Conservation (phyloP, 352 stramenopile species). For the Pythium biforme region DNA sequence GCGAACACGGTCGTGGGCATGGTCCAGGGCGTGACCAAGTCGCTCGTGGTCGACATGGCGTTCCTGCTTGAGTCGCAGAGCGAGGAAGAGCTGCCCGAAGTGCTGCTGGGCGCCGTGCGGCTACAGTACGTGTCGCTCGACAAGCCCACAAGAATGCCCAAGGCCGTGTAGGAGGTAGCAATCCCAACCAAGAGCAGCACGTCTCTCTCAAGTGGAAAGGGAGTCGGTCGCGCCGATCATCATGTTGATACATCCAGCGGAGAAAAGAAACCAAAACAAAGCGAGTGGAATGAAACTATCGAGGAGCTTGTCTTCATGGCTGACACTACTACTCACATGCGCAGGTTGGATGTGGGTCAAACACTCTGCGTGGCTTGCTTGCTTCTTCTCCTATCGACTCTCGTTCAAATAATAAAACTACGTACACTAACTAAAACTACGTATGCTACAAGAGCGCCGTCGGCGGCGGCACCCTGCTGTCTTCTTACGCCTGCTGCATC, state of each 20-base stretch:
- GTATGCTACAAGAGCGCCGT: neutral
- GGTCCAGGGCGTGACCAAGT: slow-evolving; percentile 88
- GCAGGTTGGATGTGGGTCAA: neutral
- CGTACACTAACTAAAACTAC: slow-evolving; percentile 19
- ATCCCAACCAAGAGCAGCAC: no score
- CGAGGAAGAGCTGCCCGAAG: slow-evolving; percentile 86
- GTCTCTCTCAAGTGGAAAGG: slow-evolving; percentile 10
- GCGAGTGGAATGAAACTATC: neutral
- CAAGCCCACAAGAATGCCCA: slow-evolving; percentile 59
- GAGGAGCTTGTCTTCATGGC: neutral
- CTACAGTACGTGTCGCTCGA: slow-evolving; percentile 84
- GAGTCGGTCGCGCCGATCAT: neutral
- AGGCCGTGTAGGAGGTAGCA: slow-evolving; percentile 6
- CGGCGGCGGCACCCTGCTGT: neutral
- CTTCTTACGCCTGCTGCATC: slow-evolving; percentile 11
- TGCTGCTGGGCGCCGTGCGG: slow-evolving; percentile 74
- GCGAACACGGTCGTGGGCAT: slow-evolving; percentile 88
- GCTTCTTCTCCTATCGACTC: neutral
- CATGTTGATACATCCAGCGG: neutral
- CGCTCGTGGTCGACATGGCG: slow-evolving; percentile 87
- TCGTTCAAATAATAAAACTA: slow-evolving; percentile 16
- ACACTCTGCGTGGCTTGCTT: no score
- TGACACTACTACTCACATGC: slow-evolving; percentile 19
- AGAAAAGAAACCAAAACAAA: neutral
- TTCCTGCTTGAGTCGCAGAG: slow-evolving; percentile 85